Evolutionary conservation across 805 yeast genomes (phyloP), one percentile per base, ranked within the genome.

Genomic region (Tetrapisispora arboricola): DNA sequence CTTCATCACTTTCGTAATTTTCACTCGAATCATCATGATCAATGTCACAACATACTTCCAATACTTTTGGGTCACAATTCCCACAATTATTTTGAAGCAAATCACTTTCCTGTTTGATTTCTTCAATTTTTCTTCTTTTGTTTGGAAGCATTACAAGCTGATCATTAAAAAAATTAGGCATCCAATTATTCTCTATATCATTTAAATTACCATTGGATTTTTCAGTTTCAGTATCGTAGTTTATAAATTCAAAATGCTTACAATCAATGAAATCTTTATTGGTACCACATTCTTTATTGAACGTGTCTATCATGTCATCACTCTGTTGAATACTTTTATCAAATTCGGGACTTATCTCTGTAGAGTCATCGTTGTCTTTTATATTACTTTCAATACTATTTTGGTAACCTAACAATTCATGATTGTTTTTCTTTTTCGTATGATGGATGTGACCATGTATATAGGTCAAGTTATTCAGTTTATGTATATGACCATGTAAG

Each of bases 401-500:
- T 6, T 6, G 8, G 4, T 13, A 12, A 20, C 21, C 11, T 21
- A 15, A 17, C 15, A 8, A 31, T 21, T 20, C 22, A 16, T 20
- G 33, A 11, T n/a, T 32, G 9, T 19, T 26, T 3, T 19, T 36
- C 33, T 21, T 22, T 19, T 27, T 34, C 4, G 40, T 43, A 31
- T 49, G 74, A 51, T 77, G 84, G 24, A 77, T 72, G 51, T 77
- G 84, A n/a, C 84, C 84, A 52, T 77, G 83, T 27, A 77, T 75
- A 49, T 76, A 77, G 6, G 80, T 75, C 51, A 76, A 71, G 50
- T 74, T 76, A 43, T 70, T 66, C 53, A 74, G 78, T 49, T 73
- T 75, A 57, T 77, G 83, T 17, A 77, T 75, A 49, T 77, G 84
- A 3, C 84, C 84, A 57, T 77, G 84, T 15, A 76, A 76, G n/a